These are phyloP conservation scores for Persicaria tinctoria DNA, from an alignment of 148 eudicot species.

Conservation along the genomic window DNA sequence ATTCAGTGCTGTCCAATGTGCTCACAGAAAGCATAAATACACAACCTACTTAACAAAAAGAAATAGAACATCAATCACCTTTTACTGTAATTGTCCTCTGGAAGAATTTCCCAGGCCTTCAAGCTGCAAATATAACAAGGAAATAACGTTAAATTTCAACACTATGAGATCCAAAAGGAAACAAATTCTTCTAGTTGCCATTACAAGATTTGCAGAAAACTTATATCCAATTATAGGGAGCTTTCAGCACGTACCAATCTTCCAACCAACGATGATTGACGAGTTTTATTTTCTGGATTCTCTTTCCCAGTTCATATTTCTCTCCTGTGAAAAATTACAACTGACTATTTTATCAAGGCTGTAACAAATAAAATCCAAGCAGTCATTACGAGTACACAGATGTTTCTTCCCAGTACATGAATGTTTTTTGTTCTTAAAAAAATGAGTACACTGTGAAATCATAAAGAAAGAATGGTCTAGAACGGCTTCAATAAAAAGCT, in stretches of 20 bases:
- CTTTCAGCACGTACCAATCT: conserved; percentile 50
- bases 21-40: background rate
- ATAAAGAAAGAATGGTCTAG: background rate
- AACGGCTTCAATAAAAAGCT: background rate
- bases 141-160: background rate
- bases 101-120: conserved; percentile 72
- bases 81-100: conserved; percentile 62
- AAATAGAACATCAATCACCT: conserved; percentile 37
- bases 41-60: background rate
- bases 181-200: background rate
- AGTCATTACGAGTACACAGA: background rate
- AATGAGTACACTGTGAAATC: background rate
- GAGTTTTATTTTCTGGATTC: conserved; percentile 48
- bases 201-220: background rate
- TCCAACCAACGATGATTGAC: conserved; percentile 86
- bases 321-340: conserved; percentile 48
- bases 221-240: background rate
- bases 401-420: background rate
- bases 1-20: background rate
- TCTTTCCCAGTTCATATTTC: conserved; percentile 79
- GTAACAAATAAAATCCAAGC: background rate
- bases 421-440: background rate
- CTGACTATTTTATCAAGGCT: background rate
- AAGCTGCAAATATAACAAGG: conserved; percentile 43
- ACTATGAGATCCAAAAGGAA: background rate